phyloP scores from a whole-genome alignment of 208 protist species.

The Wallacemonas collosoma region DNA sequence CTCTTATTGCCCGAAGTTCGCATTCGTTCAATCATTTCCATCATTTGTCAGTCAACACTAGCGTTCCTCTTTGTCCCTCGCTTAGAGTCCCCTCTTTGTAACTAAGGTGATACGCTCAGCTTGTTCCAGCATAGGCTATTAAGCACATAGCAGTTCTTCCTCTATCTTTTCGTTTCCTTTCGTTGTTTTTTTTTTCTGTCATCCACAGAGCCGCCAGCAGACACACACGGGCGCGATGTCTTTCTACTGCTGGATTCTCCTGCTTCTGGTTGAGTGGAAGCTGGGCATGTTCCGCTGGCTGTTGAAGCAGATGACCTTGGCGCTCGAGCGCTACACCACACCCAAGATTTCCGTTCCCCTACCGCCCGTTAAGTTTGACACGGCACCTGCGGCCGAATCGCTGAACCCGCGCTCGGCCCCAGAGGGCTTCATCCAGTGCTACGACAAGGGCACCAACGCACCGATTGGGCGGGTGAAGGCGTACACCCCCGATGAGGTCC shows the following conservation, averaged over 20 bases:
- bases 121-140: neutral
- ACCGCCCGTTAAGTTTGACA: conserved; percentile 59
- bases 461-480: conserved; percentile 75
- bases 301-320: conserved; percentile 39
- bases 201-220: neutral
- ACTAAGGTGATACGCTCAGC: neutral
- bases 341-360: conserved; percentile 72
- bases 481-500: conserved; percentile 74
- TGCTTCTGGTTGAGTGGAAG: conserved; percentile 62
- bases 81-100: conserved; percentile 11
- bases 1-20: neutral
- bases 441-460: conserved; percentile 88
- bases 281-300: conserved; percentile 55
- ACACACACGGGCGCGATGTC: conserved; percentile 34
- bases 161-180: too few species aligned
- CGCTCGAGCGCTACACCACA: conserved; percentile 81
- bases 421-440: conserved; percentile 83
- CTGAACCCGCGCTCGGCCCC: conserved; percentile 75
- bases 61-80: conserved; percentile 14
- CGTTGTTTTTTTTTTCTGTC: neutral
- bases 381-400: conserved; percentile 37
- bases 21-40: conserved; percentile 21
- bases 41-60: conserved; percentile 9
- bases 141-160: too few species aligned
- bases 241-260: conserved; percentile 42